A percentile compares a stretch with the other conserved stretches of the same genome.
Conservation (phyloP, 1,284 basidiomycete species). For the Irpex sp. region DNA sequence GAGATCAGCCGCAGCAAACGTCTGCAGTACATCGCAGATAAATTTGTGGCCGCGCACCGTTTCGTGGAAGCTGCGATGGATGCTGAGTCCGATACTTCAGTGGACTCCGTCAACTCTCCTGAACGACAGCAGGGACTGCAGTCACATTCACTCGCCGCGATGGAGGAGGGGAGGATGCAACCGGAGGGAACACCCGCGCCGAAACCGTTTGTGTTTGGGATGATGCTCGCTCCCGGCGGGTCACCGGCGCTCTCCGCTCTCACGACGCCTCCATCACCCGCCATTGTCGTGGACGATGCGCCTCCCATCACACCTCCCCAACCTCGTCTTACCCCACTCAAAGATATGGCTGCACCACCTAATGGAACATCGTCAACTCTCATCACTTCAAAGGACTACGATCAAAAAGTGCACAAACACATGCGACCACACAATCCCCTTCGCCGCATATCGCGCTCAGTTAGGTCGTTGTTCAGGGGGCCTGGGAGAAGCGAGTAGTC, state of each 20-base stretch:
- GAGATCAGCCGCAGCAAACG: constrained; percentile 7
- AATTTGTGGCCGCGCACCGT: not conserved
- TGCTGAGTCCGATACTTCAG: not conserved
- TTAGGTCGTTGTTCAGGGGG: not conserved
- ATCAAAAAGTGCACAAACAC: not conserved
- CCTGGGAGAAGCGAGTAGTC: not conserved
- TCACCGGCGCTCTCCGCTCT: not conserved
- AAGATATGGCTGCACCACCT: not conserved
- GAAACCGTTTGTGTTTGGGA: not conserved
- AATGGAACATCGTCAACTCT: not conserved
- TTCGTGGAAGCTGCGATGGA: not conserved
- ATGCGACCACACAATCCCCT: not conserved
- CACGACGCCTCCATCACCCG: not conserved
- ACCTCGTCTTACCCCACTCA: not conserved
- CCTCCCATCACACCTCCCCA: not conserved
- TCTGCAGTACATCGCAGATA: not conserved
- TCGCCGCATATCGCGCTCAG: not conserved
- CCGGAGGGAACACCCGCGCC: not conserved
- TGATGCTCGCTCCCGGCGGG: not conserved
- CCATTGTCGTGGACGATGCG: not conserved
- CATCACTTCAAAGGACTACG: not conserved
- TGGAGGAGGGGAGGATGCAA: constrained; percentile 5
- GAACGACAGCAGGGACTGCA: constrained; percentile 4
- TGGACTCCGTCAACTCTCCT: constrained; percentile 9
- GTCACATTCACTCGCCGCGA: constrained; percentile 6